phyloP scores from a whole-genome alignment of 2,329 filamentous ascomycete species.

The Pleoardoris graminearum region DNA sequence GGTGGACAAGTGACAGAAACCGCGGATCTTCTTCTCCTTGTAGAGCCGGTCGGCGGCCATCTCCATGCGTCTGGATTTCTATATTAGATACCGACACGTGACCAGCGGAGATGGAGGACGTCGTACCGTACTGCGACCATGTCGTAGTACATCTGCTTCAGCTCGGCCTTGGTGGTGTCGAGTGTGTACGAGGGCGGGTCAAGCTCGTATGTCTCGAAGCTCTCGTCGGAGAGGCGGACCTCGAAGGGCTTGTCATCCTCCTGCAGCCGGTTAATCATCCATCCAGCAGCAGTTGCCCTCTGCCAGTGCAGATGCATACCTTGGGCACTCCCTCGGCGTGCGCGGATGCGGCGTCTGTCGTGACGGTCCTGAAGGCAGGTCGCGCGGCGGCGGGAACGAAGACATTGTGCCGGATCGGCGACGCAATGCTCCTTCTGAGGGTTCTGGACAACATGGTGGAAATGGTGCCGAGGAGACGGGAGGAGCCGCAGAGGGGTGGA shows the following conservation, averaged over 20 bases:
- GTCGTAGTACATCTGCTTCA: slow-evolving; percentile 99
- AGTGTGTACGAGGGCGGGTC: slow-evolving; percentile 94
- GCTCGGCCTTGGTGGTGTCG: slow-evolving; percentile 92
- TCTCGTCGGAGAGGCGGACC: slow-evolving; percentile 93
- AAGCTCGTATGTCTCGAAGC: slow-evolving; percentile 99
- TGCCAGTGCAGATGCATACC: slow-evolving; percentile 51
- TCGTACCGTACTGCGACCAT: slow-evolving; percentile 92
- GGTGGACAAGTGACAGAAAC: slow-evolving; percentile 98
- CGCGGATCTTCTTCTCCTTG: slow-evolving; percentile 99
- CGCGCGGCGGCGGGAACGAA: slow-evolving; percentile 40
- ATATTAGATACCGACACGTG: slow-evolving; percentile 11
- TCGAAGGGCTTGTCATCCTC: slow-evolving; percentile 93
- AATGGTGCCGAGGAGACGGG: slow-evolving; percentile 21
- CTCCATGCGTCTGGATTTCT: slow-evolving; percentile 84
- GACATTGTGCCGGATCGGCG: slow-evolving; percentile 46
- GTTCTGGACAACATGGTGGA: slow-evolving; percentile 47
- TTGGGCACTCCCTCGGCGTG: slow-evolving; percentile 74
- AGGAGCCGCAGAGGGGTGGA: slow-evolving; percentile 21
- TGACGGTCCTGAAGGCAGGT: slow-evolving; percentile 69
- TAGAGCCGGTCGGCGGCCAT: slow-evolving; percentile 98
- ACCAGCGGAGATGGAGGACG: neutral
- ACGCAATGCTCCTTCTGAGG: slow-evolving; percentile 45
- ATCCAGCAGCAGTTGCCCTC: slow-evolving; percentile 6
- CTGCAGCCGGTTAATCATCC: slow-evolving; percentile 53
- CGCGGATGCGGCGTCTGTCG: slow-evolving; percentile 90